Conservation (phyloP, 2,329 filamentous ascomycete genomes). For the Aureobasidium namibiae region DNA sequence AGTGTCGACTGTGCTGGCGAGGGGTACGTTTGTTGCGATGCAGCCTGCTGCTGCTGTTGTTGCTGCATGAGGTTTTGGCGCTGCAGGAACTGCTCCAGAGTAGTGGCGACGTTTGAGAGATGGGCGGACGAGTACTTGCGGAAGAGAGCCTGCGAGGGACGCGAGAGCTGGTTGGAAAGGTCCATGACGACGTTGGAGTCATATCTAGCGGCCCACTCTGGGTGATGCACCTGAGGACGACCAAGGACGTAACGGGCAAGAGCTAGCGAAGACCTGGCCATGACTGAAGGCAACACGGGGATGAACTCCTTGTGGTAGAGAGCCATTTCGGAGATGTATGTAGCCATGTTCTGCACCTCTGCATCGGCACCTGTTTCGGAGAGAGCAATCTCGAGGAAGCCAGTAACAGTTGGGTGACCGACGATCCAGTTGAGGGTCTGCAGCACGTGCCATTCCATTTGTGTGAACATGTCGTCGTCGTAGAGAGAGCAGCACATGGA, state of each 20-base stretch:
- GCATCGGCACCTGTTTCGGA: conserved; percentile 66
- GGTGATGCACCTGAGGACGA: conserved; percentile 62
- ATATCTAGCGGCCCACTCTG: conserved; percentile 65
- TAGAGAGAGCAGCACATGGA: conserved; percentile 99
- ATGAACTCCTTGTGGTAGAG: conserved; percentile 97
- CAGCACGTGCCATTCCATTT: conserved; percentile 99
- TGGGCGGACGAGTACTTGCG: conserved; percentile 62
- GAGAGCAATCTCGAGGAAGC: conserved; percentile 81
- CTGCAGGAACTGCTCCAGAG: conserved; percentile 58
- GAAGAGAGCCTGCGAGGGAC: conserved; percentile 58
- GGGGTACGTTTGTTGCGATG: conserved; percentile 15
- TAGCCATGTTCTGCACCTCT: conserved; percentile 88
- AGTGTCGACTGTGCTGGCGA: conserved; percentile 17
- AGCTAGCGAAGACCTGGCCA: conserved; percentile 80
- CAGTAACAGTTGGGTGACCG: conserved; percentile 91
- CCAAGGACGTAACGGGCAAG: conserved; percentile 79
- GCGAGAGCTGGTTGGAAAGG: conserved; percentile 56
- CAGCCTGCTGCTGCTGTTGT: conserved; percentile 18
- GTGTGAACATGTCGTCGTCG: conserved; percentile 98
- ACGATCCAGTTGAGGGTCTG: conserved; percentile 96
- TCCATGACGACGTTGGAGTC: conserved; percentile 60
- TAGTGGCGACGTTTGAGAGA: conserved; percentile 55
- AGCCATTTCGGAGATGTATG: conserved; percentile 90
- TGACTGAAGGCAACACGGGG: conserved; percentile 79
- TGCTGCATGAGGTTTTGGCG: conserved; percentile 44